Evolutionary conservation across 2,329 filamentous ascomycete genomes (phyloP).

Genomic region (Xylaria sp.): DNA sequence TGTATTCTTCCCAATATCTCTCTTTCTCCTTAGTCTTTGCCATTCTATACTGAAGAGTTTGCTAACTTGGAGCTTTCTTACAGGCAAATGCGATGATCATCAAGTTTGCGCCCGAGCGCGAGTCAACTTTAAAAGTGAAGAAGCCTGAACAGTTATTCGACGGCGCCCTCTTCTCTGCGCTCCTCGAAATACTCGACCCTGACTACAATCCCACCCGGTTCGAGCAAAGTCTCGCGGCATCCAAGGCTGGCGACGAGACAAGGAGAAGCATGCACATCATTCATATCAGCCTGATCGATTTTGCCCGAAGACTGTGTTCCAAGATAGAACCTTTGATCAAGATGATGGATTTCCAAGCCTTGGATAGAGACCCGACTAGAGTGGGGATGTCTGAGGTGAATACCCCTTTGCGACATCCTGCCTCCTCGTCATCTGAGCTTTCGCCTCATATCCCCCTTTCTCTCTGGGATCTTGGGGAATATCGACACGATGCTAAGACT

Average conservation of each 20-base stretch:
- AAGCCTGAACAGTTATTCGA: constrained; percentile 64
- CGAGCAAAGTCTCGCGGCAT: constrained; percentile 55
- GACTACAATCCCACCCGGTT: constrained; percentile 66
- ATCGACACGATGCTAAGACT: constrained; percentile 30
- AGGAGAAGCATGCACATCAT: constrained; percentile 63
- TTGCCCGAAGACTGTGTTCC: constrained; percentile 63
- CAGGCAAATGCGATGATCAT: constrained; percentile 47
- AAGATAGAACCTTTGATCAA: constrained; percentile 64
- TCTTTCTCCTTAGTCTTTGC: constrained; percentile 41
- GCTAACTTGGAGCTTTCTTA: constrained; percentile 28
- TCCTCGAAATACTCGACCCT: constrained; percentile 67
- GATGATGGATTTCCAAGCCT: constrained; percentile 65
- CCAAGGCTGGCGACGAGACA: constrained; percentile 57
- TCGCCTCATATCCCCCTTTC: neutral
- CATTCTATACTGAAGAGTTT: constrained; percentile 44
- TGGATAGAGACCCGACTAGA: constrained; percentile 66
- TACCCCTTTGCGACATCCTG: constrained; percentile 13
- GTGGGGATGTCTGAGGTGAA: constrained; percentile 60
- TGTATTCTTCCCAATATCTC: constrained; percentile 34
- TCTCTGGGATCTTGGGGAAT: neutral
- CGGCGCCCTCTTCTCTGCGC: constrained; percentile 63
- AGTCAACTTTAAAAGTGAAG: constrained; percentile 57
- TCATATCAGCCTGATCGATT: constrained; percentile 64
- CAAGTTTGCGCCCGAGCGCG: constrained; percentile 40
- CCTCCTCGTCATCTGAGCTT: constrained; percentile 3